Percentiles rank a stretch among this genome's conserved stretches.
Evolutionary conservation across 2,329 filamentous ascomycete species (phyloP).

Genomic region (Huntiella decipiens): DNA sequence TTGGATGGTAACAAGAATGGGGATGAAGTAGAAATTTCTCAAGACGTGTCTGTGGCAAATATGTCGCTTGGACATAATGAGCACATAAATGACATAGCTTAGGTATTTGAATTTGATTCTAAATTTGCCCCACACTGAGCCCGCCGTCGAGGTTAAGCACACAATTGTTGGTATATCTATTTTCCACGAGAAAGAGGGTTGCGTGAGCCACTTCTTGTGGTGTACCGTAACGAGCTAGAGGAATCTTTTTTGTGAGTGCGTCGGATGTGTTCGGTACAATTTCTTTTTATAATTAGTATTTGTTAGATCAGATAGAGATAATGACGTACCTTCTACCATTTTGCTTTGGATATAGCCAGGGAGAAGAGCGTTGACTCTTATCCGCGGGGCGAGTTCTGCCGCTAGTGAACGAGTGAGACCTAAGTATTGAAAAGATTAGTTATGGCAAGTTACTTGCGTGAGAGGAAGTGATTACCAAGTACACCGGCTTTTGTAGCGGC

Average conservation of each 20-base stretch:
- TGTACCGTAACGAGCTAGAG: conserved; percentile 40
- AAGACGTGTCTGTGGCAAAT: conserved; percentile 26
- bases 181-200: conserved; percentile 56
- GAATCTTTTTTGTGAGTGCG: conserved; percentile 10
- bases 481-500: conserved; percentile 67
- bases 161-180: conserved; percentile 73
- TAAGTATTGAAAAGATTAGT: conserved; percentile 17
- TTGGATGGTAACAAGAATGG: conserved; percentile 18
- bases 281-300: conserved; percentile 2
- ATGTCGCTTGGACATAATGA: too few relatives aligned
- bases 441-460: too few relatives aligned
- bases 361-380: conserved; percentile 64
- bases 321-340: conserved; percentile 49
- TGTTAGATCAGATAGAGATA: neutral
- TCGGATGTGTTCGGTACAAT: neutral
- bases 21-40: conserved; percentile 37
- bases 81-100: conserved; percentile 15
- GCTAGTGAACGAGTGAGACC: conserved; percentile 51
- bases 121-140: conserved; percentile 37
- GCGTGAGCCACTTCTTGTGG: conserved; percentile 64
- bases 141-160: conserved; percentile 74
- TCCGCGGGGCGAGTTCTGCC: conserved; percentile 37
- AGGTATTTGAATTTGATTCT: conserved; percentile 15
- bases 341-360: conserved; percentile 68
- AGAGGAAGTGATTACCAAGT: conserved; percentile 28